Evolutionary conservation across 768 basidiomycete genomes (phyloP), one percentile per base, ranked within the genome.

Genomic region (Termitomyces sp.): DNA sequence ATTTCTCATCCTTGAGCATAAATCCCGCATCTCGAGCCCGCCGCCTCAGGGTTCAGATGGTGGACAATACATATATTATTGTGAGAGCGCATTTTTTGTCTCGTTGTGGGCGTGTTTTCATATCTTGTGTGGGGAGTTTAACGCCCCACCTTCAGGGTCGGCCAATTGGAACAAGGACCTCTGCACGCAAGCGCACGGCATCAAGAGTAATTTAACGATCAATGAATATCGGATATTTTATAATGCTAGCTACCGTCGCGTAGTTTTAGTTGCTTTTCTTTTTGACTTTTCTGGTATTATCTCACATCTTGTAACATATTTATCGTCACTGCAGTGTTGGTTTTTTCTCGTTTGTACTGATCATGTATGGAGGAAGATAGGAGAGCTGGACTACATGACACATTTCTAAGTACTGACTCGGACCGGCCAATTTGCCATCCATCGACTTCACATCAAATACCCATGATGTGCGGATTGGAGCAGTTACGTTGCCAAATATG

Each of bases 1-100:
- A 6, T 66, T 69, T 28, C 56, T 69, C 35, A 60, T 68, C 32
- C 57, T 68, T 3, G 67, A 69, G 52, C 62, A 65, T 26, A 68
- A 67, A 47, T 59, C 61, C 16, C 62, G 66, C 20, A 58, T 52
- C 7, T 58, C 59, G 16, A 58, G 47, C 14, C 62, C 61, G 4
- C 53, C 44, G 24, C 52, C 32, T 1, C 43, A 54, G 5, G 56
- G 54, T 22, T 45, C 60, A 3, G 53, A 55, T 5, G 24, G 38
- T 26, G 58, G 55, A 14, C 55, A 57, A 24, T 60, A 57, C 41
- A 53, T 57, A 16, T 62, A 62, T 52, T 62, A 62, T 45, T 62
- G 58, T 60, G 53, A 62, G 58, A 57, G 46, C 48, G 28, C n/a
- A n/a, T 38, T 38, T 60, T 52, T 52, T 32, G 32, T 13, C 47